These are phyloP conservation scores for Cladosporium sp. DNA, from an alignment of 2,329 filamentous ascomycete species.

Conservation along the genomic window DNA sequence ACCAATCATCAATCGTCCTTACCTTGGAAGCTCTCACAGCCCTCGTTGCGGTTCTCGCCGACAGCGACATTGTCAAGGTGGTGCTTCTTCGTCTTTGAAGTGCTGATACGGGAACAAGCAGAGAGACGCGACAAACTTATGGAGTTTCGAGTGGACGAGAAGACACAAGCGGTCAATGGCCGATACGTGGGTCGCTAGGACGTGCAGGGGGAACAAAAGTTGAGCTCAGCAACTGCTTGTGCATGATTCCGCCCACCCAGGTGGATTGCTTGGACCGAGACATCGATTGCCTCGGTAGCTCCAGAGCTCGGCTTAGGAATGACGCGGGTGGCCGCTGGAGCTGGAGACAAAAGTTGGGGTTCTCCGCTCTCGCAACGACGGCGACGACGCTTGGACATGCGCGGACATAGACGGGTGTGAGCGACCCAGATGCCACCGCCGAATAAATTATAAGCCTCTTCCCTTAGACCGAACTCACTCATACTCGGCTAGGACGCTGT, in stretches of 20 bases:
- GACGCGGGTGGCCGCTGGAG: not conserved
- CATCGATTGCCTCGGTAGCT: not conserved
- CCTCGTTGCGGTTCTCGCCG: slow-evolving; percentile 54
- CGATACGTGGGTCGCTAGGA: not conserved
- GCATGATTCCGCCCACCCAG: not conserved
- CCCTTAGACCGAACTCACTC: not conserved
- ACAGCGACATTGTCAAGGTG: slow-evolving; percentile 53
- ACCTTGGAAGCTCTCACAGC: slow-evolving; percentile 61
- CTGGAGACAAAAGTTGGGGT: not conserved
- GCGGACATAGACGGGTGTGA: slow-evolving; percentile 2
- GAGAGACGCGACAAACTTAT: not conserved
- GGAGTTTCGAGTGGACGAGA: not conserved
- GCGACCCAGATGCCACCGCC: not conserved
- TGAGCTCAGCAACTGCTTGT: not conserved
- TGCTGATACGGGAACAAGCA: no score
- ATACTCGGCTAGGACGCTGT: no score
- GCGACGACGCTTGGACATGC: not conserved
- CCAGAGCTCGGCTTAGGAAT: not conserved
- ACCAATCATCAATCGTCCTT: slow-evolving; percentile 19
- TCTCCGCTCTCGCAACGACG: not conserved
- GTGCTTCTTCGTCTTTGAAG: not conserved
- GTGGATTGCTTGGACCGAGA: not conserved
- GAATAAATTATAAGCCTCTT: not conserved
- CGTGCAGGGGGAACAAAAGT: not conserved
- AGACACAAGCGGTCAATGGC: not conserved